These are phyloP conservation scores for Calocybe indica DNA, from an alignment of 768 basidiomycete species.

Conservation along the genomic window DNA sequence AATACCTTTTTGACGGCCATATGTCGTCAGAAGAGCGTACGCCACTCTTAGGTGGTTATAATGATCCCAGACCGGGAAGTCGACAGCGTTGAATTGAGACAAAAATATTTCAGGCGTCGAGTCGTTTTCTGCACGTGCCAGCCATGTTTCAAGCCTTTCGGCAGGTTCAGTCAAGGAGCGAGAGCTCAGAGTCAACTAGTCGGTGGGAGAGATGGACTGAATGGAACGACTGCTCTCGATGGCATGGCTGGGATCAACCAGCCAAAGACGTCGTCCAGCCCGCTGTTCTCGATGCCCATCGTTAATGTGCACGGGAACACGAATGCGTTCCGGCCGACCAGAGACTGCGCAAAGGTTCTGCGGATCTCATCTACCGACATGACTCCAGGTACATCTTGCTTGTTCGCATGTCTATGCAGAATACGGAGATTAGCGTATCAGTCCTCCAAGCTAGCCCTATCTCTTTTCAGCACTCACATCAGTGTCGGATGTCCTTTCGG, in stretches of 20 bases:
- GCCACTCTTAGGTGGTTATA: constrained; percentile 41
- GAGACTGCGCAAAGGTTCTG: constrained; percentile 18
- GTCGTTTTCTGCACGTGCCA: constrained; percentile 23
- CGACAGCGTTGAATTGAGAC: constrained; percentile 23
- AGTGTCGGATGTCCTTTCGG: constrained; percentile 20
- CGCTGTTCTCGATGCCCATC: constrained; percentile 14
- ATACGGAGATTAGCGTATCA: not conserved
- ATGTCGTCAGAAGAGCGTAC: constrained; percentile 31
- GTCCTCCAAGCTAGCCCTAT: constrained; percentile 23
- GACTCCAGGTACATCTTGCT: constrained; percentile 51
- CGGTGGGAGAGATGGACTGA: no score
- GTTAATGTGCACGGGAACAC: constrained; percentile 21
- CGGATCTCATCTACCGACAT: constrained; percentile 43
- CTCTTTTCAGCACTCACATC: constrained; percentile 18
- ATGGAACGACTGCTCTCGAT: constrained; percentile 21
- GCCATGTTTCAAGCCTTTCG: constrained; percentile 31
- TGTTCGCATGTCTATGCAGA: constrained; percentile 44
- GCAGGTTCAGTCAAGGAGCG: constrained; percentile 18
- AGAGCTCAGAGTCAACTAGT: constrained; percentile 6
- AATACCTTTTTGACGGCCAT: constrained; percentile 37
- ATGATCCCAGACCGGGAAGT: constrained; percentile 40
- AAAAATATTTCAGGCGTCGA: constrained; percentile 26
- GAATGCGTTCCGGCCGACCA: constrained; percentile 22
- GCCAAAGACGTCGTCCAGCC: constrained; percentile 32
- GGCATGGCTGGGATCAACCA: constrained; percentile 23